Evolutionary conservation across 2,329 filamentous ascomycete species (phyloP).

Genomic region (Aspergillus uvarum): DNA sequence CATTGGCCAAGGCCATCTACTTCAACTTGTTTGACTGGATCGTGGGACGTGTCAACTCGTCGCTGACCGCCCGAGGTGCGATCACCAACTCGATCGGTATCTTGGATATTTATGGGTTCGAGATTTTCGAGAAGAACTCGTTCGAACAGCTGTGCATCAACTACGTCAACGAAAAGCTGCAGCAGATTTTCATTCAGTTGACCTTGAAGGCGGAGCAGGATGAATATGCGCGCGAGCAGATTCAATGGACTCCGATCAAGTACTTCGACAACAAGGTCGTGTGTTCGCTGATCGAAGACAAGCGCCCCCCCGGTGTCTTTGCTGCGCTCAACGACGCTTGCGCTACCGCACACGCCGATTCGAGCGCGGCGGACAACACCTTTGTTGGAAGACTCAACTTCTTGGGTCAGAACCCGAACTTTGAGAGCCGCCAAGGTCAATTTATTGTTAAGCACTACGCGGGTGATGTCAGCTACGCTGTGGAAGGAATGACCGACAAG

Average conservation of each 20-base stretch:
- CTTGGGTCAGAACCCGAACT: conserved; percentile 81
- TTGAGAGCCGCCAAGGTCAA: conserved; percentile 87
- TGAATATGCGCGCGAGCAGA: conserved; percentile 92
- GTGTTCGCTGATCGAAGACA: conserved; percentile 92
- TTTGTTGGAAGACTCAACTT: conserved; percentile 93
- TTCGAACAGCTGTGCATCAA: conserved; percentile 99
- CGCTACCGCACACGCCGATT: conserved; percentile 96
- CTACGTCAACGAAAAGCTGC: conserved; percentile 98
- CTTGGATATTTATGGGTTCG: conserved; percentile 97
- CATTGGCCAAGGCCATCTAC: conserved; percentile 92
- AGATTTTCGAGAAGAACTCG: conserved; percentile 98
- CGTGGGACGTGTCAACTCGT: conserved; percentile 85
- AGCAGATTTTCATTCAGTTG: conserved; percentile 98
- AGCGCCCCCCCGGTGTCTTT: conserved; percentile 86
- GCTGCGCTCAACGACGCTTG: conserved; percentile 96
- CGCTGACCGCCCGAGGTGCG: conserved; percentile 73
- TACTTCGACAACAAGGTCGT: conserved; percentile 99
- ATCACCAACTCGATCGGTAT: conserved; percentile 89
- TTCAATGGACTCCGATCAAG: conserved; percentile 97
- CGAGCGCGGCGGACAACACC: conserved; percentile 87
- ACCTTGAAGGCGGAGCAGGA: conserved; percentile 97
- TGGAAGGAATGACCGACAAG: conserved; percentile 98
- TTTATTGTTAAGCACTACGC: conserved; percentile 99
- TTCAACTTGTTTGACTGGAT: conserved; percentile 99
- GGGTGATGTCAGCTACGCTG: conserved; percentile 90